Base-by-base conservation (phyloP, 805 yeast genomes). In the Candida anglica region DNA sequence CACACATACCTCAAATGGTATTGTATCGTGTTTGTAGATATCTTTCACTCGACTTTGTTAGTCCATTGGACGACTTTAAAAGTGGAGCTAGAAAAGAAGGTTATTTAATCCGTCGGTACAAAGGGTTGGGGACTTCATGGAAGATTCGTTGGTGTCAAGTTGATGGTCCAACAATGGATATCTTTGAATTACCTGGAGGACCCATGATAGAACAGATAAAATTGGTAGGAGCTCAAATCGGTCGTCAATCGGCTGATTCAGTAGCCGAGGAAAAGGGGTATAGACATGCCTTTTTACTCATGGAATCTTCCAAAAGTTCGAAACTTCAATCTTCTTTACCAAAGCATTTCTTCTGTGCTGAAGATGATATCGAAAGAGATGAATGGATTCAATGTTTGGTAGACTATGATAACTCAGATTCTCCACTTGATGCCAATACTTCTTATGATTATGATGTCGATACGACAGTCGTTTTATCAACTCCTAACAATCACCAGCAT, bases 281-380 rank as follows among this genome's bases (percentile, higher is more conserved):
- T 38, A 57, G 81, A 33, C 84, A 81, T 55, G 84, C 84, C 1
- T 75, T 81, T 43, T 64, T 77, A 20, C 58, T 75, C 2, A 57
- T 73, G 58, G 81, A 75, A 36, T 54, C 69, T 3, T 66, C 63
- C 32, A 67, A 60, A 33, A 42, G 57, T 28, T 46, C 48, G 32
- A 48, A 61, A 45, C 38, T 60, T 37, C 42, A 64, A 26, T 36
- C 49, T 36, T 45, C 67, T 36, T 62, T 42, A 19, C 73, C 75
- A 1, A 78, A 71, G 42, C 86, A 81, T 47, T 71, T 75, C 32
- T 72, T 87, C 34, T 86, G 94, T 56, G 82, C 93, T 2, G 95
- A 88, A 52, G 77, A 82, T 6, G 82, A 82, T 28, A 71, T 67
- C 18, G 95, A 87, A 49, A 70, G 91, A 37, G 89, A 82, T 47